These are phyloP conservation scores for Alternaria angustiovoidea DNA, from an alignment of 2,329 filamentous ascomycete genomes.

Conservation along the genomic window DNA sequence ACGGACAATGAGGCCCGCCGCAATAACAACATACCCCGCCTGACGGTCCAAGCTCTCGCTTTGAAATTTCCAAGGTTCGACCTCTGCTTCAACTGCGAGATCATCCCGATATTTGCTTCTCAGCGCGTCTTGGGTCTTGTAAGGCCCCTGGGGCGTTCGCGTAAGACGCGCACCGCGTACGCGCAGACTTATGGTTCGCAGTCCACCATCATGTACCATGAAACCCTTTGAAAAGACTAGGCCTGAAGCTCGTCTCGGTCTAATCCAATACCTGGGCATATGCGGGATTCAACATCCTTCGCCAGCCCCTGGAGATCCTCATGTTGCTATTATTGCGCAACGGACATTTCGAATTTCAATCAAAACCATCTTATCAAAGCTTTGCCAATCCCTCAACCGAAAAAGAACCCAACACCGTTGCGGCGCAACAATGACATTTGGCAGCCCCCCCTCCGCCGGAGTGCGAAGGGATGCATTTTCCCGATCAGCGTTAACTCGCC, in stretches of 20 bases:
- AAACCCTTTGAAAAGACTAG: constrained; percentile 9
- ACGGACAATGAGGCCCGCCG: constrained; percentile 28
- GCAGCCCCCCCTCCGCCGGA: not conserved
- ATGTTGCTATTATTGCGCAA: constrained; percentile 10
- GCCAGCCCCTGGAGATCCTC: constrained; percentile 4
- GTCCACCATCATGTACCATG: constrained; percentile 11
- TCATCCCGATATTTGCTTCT: constrained; percentile 23
- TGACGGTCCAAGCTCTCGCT: constrained; percentile 27
- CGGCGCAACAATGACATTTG: not conserved
- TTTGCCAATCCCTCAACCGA: not conserved
- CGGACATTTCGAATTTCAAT: not conserved
- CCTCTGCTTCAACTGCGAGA: constrained; percentile 29
- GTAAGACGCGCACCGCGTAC: constrained; percentile 19
- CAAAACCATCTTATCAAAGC: not conserved
- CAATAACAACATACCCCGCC: constrained; percentile 35
- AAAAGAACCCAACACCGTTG: not conserved
- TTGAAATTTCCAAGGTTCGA: constrained; percentile 28
- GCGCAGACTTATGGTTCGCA: constrained; percentile 12
- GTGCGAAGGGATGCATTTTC: constrained; percentile 4
- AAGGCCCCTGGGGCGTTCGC: constrained; percentile 16
- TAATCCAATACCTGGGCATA: not conserved
- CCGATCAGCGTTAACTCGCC: constrained; percentile 8
- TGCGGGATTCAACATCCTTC: constrained; percentile 4
- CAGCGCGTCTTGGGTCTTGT: constrained; percentile 12
- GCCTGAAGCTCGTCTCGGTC: constrained; percentile 4